A percentile compares a stretch with the other conserved stretches of the same genome.
Conservation (phyloP, 192 early-diverging fungal genomes). For the Gigaspora rosea region DNA sequence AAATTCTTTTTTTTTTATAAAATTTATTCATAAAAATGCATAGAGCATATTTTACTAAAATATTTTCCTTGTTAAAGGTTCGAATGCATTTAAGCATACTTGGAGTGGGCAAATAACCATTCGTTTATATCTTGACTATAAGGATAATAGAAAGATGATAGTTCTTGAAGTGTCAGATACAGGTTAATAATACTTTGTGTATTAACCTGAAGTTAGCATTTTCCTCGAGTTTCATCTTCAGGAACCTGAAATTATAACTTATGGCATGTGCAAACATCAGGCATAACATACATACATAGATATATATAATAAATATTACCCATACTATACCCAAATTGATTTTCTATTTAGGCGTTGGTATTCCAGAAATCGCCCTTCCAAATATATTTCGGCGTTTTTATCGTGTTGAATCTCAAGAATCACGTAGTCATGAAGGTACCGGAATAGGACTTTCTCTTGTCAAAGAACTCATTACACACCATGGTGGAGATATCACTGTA, state of each 20-base stretch:
- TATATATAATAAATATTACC: too few species aligned
- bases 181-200: background rate
- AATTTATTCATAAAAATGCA: background rate
- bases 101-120: slow-evolving; percentile 49
- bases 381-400: slow-evolving; percentile 62
- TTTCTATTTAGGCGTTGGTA: slow-evolving; percentile 44
- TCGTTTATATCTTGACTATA: slow-evolving; percentile 49
- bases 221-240: too few species aligned
- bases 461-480: slow-evolving; percentile 46
- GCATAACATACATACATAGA: too few species aligned
- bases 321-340: too few species aligned
- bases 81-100: slow-evolving; percentile 53
- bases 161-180: slow-evolving; percentile 39
- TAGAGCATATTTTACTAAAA: too few species aligned
- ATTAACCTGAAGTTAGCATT: too few species aligned
- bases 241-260: too few species aligned
- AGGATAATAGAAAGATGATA: slow-evolving; percentile 42
- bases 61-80: slow-evolving; percentile 12
- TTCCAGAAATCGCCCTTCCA: slow-evolving; percentile 46
- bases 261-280: too few species aligned
- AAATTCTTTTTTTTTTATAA: background rate
- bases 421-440: slow-evolving; percentile 60
- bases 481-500: slow-evolving; percentile 51
- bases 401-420: slow-evolving; percentile 52
- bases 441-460: slow-evolving; percentile 60